Evolutionary conservation across 2,329 filamentous ascomycete genomes (phyloP).

Genomic region (Biscogniauxia sp.): DNA sequence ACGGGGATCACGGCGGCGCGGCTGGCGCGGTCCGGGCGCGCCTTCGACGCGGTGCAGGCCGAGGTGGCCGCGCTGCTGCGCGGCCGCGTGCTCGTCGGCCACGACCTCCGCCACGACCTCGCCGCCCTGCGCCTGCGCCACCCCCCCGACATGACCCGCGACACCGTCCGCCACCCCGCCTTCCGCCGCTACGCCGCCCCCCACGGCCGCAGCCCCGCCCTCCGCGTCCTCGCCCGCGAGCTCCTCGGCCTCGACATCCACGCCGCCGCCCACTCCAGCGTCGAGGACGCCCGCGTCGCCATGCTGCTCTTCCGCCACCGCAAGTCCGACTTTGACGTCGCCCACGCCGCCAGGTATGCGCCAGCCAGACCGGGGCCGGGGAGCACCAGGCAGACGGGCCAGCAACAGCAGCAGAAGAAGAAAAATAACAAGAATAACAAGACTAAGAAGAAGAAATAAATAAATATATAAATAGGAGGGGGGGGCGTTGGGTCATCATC

Average conservation of each 20-base stretch:
- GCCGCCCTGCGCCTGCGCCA: constrained; percentile 57
- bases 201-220: constrained; percentile 65
- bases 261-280: constrained; percentile 60
- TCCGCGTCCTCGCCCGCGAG: constrained; percentile 58
- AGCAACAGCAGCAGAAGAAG: constrained; percentile 41
- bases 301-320: constrained; percentile 85
- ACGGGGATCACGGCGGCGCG: constrained; percentile 80
- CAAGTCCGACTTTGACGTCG: constrained; percentile 81
- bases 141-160: constrained; percentile 41
- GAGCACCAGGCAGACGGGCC: too few species aligned
- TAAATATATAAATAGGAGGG: neutral
- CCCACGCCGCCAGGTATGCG: constrained; percentile 72
- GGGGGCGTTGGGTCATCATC: too few species aligned
- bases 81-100: constrained; percentile 66
- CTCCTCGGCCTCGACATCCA: constrained; percentile 63
- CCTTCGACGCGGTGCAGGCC: constrained; percentile 74
- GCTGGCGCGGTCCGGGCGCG: constrained; percentile 60
- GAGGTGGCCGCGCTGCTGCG: constrained; percentile 65
- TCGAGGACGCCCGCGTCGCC: constrained; percentile 76
- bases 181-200: constrained; percentile 63
- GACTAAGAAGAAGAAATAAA: constrained; percentile 36
- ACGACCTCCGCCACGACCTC: constrained; percentile 69
- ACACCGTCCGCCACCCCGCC: constrained; percentile 74
- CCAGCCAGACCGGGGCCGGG: constrained; percentile 37
- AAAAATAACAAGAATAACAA: constrained; percentile 39